A percentile compares a stretch with the other conserved stretches of the same genome.
These are phyloP conservation scores for Oryza punctata DNA, from an alignment of 176 grass and related monocot species.

Conservation along the genomic window DNA sequence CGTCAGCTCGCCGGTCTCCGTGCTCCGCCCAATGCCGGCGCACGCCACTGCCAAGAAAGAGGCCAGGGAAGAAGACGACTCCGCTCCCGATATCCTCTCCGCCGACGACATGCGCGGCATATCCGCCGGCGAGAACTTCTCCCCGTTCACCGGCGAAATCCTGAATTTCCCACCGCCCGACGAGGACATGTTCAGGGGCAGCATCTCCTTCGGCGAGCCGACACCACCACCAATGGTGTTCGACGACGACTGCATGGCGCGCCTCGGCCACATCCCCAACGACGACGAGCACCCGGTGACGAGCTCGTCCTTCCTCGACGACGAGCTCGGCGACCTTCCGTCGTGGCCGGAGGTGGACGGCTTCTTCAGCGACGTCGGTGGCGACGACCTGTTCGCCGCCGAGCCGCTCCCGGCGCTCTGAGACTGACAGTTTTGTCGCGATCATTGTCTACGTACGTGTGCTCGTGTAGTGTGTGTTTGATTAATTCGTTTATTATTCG, in stretches of 20 bases:
- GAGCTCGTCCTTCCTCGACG: conserved; percentile 32
- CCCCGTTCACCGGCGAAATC: conserved; percentile 6
- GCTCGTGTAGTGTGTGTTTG: background rate
- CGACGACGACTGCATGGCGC: background rate
- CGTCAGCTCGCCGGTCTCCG: conserved; percentile 70
- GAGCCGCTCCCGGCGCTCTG: background rate
- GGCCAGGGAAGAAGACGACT: background rate
- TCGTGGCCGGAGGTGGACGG: conserved; percentile 16
- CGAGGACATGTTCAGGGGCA: background rate
- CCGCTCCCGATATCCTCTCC: too few species aligned
- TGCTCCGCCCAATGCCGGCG: conserved; percentile 43
- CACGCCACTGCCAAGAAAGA: background rate
- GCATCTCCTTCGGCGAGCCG: conserved; percentile 24
- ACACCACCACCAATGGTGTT: background rate
- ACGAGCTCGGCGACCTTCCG: conserved; percentile 37
- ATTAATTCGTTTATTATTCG: background rate
- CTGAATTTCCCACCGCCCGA: background rate
- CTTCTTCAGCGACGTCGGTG: conserved; percentile 29
- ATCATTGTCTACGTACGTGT: background rate
- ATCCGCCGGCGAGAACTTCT: background rate
- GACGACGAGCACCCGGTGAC: background rate
- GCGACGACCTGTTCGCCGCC: conserved; percentile 1
- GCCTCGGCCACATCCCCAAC: background rate
- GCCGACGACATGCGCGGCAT: background rate
- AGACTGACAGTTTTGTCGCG: background rate